Percentiles rank a stretch among this genome's conserved stretches.
Conservation (phyloP, 2,329 filamentous ascomycete species). For the Cercospora zeina region DNA sequence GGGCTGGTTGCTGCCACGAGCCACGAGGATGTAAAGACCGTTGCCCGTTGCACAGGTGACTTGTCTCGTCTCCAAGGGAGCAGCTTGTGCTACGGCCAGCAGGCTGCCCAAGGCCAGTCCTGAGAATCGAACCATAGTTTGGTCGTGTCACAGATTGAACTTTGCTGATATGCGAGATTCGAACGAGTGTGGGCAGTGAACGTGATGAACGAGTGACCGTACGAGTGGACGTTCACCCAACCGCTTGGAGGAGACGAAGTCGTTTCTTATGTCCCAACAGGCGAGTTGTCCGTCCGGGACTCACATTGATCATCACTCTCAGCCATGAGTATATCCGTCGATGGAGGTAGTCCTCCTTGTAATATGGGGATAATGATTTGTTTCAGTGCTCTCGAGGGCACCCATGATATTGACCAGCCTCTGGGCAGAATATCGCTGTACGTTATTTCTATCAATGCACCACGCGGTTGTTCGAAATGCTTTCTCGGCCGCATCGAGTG, state of each 20-base stretch:
- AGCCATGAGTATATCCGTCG: neutral
- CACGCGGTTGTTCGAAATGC: neutral
- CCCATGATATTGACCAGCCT: neutral
- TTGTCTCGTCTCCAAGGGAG: conserved; percentile 27
- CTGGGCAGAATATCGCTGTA: neutral
- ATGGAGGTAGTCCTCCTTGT: neutral
- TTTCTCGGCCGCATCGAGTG: neutral
- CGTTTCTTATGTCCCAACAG: neutral
- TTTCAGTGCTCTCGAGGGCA: neutral
- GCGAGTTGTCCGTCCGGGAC: neutral
- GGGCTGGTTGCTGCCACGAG: conserved; percentile 38
- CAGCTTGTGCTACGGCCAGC: conserved; percentile 20
- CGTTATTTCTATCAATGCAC: neutral
- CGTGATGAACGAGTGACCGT: neutral
- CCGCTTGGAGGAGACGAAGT: neutral
- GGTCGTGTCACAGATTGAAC: neutral
- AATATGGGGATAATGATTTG: neutral
- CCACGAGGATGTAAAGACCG: conserved; percentile 43
- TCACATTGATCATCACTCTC: neutral
- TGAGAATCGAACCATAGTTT: conserved; percentile 8
- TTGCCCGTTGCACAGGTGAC: conserved; percentile 24
- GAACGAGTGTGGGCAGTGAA: neutral
- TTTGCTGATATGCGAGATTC: neutral
- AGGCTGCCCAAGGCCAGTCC: conserved; percentile 1
- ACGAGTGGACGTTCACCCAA: neutral